Percentiles rank a stretch among this genome's conserved stretches.
phyloP scores from a whole-genome alignment of 108 stramenopile species.

The Pseudonitzschia delicatissima region DNA sequence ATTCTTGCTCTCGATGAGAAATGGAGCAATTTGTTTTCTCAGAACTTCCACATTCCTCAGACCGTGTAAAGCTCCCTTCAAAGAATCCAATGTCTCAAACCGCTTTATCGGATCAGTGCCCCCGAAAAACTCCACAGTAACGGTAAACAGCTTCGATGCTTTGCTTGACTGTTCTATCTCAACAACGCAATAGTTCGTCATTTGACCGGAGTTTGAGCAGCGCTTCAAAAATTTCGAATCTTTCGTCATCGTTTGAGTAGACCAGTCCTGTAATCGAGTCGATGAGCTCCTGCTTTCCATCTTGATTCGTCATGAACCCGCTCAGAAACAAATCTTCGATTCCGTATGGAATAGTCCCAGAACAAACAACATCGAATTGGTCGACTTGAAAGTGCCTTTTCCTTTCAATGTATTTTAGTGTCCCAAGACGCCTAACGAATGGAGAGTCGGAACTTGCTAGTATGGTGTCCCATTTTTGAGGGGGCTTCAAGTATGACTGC shows the following conservation, averaged over 20 bases:
- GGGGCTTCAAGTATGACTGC: slow-evolving; percentile 59
- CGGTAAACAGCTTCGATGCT: slow-evolving; percentile 40
- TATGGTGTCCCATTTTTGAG: slow-evolving; percentile 50
- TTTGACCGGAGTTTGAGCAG: slow-evolving; percentile 15
- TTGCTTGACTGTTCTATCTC: slow-evolving; percentile 33
- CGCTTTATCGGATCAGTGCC: slow-evolving; percentile 45
- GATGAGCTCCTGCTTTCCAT: slow-evolving; percentile 57
- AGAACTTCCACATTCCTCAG: slow-evolving; percentile 51
- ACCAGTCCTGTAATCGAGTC: slow-evolving; percentile 53
- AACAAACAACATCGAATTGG: slow-evolving; percentile 65
- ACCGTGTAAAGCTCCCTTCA: slow-evolving; percentile 31
- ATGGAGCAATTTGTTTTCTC: slow-evolving; percentile 48
- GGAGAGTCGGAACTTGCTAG: slow-evolving; percentile 38
- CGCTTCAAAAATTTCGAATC: slow-evolving; percentile 49
- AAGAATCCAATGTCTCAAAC: slow-evolving; percentile 33
- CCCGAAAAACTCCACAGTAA: slow-evolving; percentile 62
- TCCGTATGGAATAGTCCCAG: slow-evolving; percentile 35
- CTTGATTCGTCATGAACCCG: slow-evolving; percentile 48
- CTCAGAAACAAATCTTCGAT: slow-evolving; percentile 48
- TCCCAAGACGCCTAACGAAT: slow-evolving; percentile 50
- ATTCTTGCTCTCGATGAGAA: slow-evolving; percentile 33
- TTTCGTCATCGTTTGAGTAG: slow-evolving; percentile 48
- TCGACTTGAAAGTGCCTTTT: slow-evolving; percentile 67
- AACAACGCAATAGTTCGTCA: slow-evolving; percentile 58
- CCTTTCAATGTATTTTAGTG: slow-evolving; percentile 47